A percentile compares a stretch with the other conserved stretches of the same genome.
Evolutionary conservation across 768 basidiomycete species (phyloP).

Genomic region (Suillus subaureus): DNA sequence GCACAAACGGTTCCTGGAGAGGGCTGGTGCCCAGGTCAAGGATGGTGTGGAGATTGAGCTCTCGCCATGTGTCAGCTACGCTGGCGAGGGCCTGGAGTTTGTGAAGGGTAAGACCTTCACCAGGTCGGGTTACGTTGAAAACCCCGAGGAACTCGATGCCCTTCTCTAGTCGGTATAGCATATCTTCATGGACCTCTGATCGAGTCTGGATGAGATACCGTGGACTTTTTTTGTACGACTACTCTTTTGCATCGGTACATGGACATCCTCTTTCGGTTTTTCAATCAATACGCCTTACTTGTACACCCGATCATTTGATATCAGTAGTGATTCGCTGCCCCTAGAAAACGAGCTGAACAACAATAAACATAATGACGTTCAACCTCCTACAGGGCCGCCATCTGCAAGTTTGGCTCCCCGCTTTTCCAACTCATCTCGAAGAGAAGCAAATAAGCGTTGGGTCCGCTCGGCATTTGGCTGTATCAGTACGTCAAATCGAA

Average conservation of each 20-base stretch:
- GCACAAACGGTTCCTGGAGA: slow-evolving; percentile 81
- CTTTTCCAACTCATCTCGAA: slow-evolving; percentile 83
- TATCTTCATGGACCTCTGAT: slow-evolving; percentile 11
- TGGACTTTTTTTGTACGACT: slow-evolving; percentile 8
- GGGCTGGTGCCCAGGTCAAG: slow-evolving; percentile 71
- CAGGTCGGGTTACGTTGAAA: slow-evolving; percentile 70
- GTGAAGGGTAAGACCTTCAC: slow-evolving; percentile 79
- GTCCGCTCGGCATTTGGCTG: slow-evolving; percentile 85
- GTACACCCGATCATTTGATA: slow-evolving; percentile 14
- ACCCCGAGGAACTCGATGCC: slow-evolving; percentile 70
- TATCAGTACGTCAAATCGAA: slow-evolving; percentile 18
- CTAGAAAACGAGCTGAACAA: slow-evolving; percentile 1
- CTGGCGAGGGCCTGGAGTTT: slow-evolving; percentile 85
- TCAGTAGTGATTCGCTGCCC: slow-evolving; percentile 12
- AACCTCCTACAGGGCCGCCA: slow-evolving; percentile 43
- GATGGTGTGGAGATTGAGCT: slow-evolving; percentile 88
- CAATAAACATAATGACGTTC: slow-evolving; percentile 24
- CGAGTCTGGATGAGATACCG: background rate
- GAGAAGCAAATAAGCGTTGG: slow-evolving; percentile 76
- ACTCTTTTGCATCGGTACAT: slow-evolving; percentile 9
- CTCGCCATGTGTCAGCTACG: slow-evolving; percentile 85
- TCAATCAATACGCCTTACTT: slow-evolving; percentile 7
- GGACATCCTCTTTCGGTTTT: slow-evolving; percentile 9
- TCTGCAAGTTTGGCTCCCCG: slow-evolving; percentile 54
- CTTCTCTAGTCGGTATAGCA: slow-evolving; percentile 45